phyloP scores from a whole-genome alignment of 1,139 yeast species.

The Nadsonia starkeyi-henricii region DNA sequence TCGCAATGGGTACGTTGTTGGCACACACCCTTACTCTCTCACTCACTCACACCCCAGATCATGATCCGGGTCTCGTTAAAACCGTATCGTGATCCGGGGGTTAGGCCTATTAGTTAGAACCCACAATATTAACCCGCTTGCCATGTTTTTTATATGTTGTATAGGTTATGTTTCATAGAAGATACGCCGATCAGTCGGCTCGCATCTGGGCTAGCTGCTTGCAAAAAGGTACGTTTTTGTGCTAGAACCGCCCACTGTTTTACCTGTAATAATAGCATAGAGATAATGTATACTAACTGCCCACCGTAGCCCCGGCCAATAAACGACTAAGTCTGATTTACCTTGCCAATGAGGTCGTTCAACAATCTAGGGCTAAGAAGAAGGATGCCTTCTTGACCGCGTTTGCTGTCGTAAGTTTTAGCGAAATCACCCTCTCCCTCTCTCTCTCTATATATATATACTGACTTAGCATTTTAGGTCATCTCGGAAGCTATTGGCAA shows the following conservation, averaged over 20 bases:
- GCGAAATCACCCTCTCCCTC: constrained; percentile 17
- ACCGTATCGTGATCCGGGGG: too few relatives aligned
- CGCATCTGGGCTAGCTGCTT: constrained; percentile 44
- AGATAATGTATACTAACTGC: constrained; percentile 5
- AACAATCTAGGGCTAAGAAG: constrained; percentile 57
- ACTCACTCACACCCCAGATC: too few relatives aligned
- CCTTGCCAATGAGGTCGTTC: constrained; percentile 73
- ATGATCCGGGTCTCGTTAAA: too few relatives aligned
- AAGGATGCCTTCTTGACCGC: constrained; percentile 46
- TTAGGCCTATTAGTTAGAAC: too few relatives aligned
- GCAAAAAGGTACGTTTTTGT: constrained; percentile 15
- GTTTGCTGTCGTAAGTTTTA: constrained; percentile 38
- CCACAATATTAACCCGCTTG: too few relatives aligned
- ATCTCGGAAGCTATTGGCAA: constrained; percentile 25
- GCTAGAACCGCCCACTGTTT: neutral
- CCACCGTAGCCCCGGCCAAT: constrained; percentile 23
- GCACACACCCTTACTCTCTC: too few relatives aligned
- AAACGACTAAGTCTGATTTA: constrained; percentile 51
- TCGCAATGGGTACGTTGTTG: constrained; percentile 64
- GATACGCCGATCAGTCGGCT: constrained; percentile 49
- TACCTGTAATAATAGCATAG: too few relatives aligned
- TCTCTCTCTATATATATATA: too few relatives aligned
- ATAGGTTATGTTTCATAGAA: constrained; percentile 47
- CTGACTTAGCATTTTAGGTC: constrained; percentile 12
- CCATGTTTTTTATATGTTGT: too few relatives aligned